Evolutionary conservation across 495 filamentous ascomycete species (phyloP), one percentile per base, ranked within the genome.

Genomic region (Aspergillus bridgeri): DNA sequence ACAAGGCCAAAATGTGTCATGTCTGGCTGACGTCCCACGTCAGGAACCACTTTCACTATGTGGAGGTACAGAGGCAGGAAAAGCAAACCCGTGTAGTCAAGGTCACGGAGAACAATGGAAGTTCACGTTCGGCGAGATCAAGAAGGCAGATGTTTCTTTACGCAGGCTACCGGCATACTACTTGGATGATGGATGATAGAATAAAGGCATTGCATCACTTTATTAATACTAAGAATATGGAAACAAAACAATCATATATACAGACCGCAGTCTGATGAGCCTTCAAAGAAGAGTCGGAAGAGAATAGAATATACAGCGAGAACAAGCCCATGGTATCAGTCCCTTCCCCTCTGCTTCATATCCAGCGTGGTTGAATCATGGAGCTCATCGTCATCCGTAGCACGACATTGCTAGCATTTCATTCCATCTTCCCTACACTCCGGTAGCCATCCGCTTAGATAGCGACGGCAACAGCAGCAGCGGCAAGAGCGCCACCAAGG

Each of bases 401-500:
- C 33, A 42, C 9, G 29, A 5, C 42, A 46, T 54, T 17, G 24
- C 48, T 27, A 50, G 17, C 23, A 17, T 18, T 33, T 33, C 18
- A 46, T 43, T 22, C 19, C 3, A 24, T 47, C 22, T 23, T 47
- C 22, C 48, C 48, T 25, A 9, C 13, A 7, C 2, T 23, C 6
- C 22, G 24, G 15, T 49, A 49, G 8, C 48, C 2, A 24, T 24
- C 1, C 33, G 49, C 62, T 66, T 64, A 79, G 54, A 75, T 18
- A 27, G 60, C 68, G 42, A 62, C 55, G 51, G 63, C 65, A 53
- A 69, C 46, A 27, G 68, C 68, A 56, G 61, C 69, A 44, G 59
- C 59, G n/a, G 68, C 67, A 43, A 64, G 61, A 21, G 67, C 69
- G 60, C 69, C 62, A 48, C 67, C 63, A 21, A 69, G 55, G 47